Conservation (phyloP, 345 rosid genomes). For the Dovyalis caffra region DNA sequence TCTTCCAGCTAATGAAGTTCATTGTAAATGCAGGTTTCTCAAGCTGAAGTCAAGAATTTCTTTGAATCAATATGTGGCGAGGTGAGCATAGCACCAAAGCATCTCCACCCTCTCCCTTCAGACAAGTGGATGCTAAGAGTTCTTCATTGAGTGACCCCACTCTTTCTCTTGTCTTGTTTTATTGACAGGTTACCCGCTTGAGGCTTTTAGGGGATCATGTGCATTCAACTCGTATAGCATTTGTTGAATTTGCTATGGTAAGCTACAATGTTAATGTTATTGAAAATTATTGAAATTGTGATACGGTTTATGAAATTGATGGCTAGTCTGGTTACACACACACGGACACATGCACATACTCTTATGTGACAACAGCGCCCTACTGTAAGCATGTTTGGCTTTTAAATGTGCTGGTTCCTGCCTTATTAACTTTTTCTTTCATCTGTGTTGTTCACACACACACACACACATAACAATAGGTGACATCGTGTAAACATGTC, state of each 20-base stretch:
- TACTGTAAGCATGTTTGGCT: background rate
- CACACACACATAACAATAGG: background rate
- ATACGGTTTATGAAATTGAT: background rate
- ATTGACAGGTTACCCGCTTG: conserved; percentile 69
- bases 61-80: conserved; percentile 86
- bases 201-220: conserved; percentile 82
- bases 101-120: background rate
- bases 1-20: conserved; percentile 1
- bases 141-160: background rate
- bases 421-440: background rate
- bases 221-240: conserved; percentile 87
- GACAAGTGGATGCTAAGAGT: background rate
- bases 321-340: background rate
- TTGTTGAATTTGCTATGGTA: conserved; percentile 86
- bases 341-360: background rate
- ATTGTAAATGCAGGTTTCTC: conserved; percentile 52
- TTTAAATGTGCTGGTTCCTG: background rate
- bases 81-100: conserved; percentile 42
- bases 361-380: background rate
- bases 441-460: background rate
- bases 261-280: conserved; percentile 13
- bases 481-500: background rate
- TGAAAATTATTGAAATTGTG: background rate
- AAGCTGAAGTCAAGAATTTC: conserved; percentile 73
- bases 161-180: background rate